Conservation (phyloP, 2,329 filamentous ascomycete genomes). For the Calonectria honghensis region DNA sequence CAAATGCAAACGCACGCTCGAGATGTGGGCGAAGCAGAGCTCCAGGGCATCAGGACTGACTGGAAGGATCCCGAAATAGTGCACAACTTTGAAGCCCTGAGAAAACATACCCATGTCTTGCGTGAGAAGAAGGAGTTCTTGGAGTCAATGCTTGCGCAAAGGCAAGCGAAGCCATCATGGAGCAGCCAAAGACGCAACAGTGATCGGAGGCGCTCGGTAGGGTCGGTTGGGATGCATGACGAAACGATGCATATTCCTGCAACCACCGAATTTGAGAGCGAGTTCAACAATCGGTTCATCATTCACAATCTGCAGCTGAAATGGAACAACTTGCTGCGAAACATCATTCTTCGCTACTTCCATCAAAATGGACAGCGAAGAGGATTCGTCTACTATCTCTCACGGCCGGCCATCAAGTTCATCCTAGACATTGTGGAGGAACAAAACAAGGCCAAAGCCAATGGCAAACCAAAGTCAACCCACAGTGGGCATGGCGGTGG, state of each 20-base stretch:
- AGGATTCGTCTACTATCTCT: slow-evolving; percentile 98
- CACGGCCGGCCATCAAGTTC: slow-evolving; percentile 95
- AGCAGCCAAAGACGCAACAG: slow-evolving; percentile 54
- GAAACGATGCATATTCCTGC: slow-evolving; percentile 80
- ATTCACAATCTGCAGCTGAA: slow-evolving; percentile 98
- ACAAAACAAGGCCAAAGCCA: slow-evolving; percentile 82
- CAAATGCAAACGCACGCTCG: slow-evolving; percentile 86
- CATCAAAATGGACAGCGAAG: slow-evolving; percentile 97
- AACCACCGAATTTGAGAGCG: slow-evolving; percentile 88
- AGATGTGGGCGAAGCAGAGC: slow-evolving; percentile 84
- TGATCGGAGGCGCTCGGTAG: slow-evolving; percentile 59
- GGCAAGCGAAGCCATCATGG: slow-evolving; percentile 62
- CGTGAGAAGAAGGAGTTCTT: slow-evolving; percentile 75
- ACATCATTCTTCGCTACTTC: slow-evolving; percentile 97
- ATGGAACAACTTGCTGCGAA: slow-evolving; percentile 97
- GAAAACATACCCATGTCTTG: slow-evolving; percentile 73
- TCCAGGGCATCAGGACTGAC: slow-evolving; percentile 75
- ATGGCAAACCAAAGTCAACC: slow-evolving; percentile 56
- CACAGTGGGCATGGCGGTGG: slow-evolving; percentile 54
- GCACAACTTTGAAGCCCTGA: slow-evolving; percentile 76
- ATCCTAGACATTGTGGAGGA: slow-evolving; percentile 98
- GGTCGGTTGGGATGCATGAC: slow-evolving; percentile 71
- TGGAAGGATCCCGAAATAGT: slow-evolving; percentile 70
- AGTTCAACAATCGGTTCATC: slow-evolving; percentile 98
- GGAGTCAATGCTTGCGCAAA: slow-evolving; percentile 74